Evolutionary conservation across 331 rosid species (phyloP).

Genomic region (Erythrophleum ivorense): DNA sequence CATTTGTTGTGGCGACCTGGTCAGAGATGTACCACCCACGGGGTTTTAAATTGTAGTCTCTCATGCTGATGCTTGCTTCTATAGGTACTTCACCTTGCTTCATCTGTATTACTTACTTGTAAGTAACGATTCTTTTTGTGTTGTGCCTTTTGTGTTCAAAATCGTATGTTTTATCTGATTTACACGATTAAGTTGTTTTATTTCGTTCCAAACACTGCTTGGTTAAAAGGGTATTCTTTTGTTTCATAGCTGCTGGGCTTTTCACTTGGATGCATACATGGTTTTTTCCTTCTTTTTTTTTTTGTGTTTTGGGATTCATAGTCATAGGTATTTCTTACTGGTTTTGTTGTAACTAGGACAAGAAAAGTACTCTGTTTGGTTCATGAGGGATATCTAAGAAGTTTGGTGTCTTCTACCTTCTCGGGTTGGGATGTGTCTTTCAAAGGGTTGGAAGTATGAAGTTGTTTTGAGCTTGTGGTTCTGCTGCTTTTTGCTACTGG

Average conservation of each 20-base stretch:
- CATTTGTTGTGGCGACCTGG: slow-evolving; percentile 40
- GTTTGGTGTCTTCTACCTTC: slow-evolving; percentile 32
- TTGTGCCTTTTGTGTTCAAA: not conserved
- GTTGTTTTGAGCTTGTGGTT: slow-evolving; percentile 49
- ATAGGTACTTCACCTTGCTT: slow-evolving; percentile 4
- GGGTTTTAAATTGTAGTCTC: slow-evolving; percentile 18
- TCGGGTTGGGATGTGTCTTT: slow-evolving; percentile 52
- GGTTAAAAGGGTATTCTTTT: slow-evolving; percentile 17
- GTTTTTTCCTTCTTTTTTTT: not conserved
- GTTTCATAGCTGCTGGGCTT: not conserved
- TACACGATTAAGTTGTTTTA: slow-evolving; percentile 29
- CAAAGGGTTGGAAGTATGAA: slow-evolving; percentile 50
- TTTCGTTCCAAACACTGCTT: slow-evolving; percentile 17
- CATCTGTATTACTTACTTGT: not conserved
- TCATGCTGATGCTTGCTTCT: not conserved
- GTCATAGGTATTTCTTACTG: not conserved
- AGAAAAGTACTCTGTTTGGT: slow-evolving; percentile 32
- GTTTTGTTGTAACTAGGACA: slow-evolving; percentile 46
- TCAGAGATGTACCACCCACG: slow-evolving; percentile 38
- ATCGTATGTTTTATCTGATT: not conserved
- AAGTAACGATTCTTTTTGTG: slow-evolving; percentile 3
- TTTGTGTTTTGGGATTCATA: slow-evolving; percentile 19
- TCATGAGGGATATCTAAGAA: slow-evolving; percentile 33
- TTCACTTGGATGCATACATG: slow-evolving; percentile 7
- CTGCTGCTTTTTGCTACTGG: slow-evolving; percentile 48